Evolutionary conservation across 2,329 filamentous ascomycete species (phyloP).

Genomic region (Trichoderma afroharzianum): DNA sequence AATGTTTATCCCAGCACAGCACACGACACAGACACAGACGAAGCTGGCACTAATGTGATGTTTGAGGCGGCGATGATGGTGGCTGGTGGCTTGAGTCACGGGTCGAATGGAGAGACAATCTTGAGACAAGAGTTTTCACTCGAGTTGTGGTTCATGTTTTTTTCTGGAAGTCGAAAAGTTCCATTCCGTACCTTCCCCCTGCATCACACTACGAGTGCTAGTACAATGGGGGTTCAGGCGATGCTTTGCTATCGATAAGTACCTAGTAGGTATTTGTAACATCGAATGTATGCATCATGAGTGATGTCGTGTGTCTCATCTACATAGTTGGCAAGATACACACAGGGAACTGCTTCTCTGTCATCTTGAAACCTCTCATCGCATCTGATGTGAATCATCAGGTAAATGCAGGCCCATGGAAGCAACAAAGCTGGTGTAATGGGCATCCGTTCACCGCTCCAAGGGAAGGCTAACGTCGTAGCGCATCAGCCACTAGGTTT

Average conservation of each 20-base stretch:
- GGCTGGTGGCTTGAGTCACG: not conserved
- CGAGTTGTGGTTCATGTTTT: not conserved
- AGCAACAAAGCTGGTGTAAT: not conserved
- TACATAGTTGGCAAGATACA: not conserved
- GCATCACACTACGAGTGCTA: not conserved
- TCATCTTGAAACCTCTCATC: not conserved
- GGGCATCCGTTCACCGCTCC: not conserved
- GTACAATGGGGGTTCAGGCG: not conserved
- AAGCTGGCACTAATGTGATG: not conserved
- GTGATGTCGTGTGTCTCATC: not conserved
- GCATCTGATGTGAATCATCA: not conserved
- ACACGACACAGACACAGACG: not conserved
- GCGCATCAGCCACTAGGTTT: not conserved
- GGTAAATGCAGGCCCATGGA: not conserved
- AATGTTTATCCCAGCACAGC: not conserved
- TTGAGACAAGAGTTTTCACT: not conserved
- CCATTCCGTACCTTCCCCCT: constrained; percentile 3
- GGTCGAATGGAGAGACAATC: not conserved
- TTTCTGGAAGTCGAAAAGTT: not conserved
- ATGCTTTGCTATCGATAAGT: not conserved
- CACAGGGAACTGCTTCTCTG: not conserved
- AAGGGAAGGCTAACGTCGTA: not conserved
- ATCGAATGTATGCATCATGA: not conserved
- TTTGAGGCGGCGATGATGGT: not conserved
- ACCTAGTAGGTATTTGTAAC: no score